These are phyloP conservation scores for Dothistroma septosporum DNA, from an alignment of 2,329 filamentous ascomycete genomes.

Conservation along the genomic window DNA sequence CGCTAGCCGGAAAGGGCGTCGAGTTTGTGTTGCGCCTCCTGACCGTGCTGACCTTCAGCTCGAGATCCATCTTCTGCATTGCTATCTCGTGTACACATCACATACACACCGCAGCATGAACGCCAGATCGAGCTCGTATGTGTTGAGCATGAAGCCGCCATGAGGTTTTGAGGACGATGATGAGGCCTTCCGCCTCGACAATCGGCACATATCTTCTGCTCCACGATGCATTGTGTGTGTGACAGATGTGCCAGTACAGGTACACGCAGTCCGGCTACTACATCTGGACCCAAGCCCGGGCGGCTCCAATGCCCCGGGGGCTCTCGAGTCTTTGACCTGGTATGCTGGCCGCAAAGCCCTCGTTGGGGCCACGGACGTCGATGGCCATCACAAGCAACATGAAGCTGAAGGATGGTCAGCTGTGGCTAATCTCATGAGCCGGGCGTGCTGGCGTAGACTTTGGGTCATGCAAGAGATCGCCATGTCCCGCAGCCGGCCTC, in stretches of 20 bases:
- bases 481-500: background rate
- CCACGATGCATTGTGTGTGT: background rate
- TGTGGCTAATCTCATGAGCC: background rate
- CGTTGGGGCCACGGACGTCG: background rate
- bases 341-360: constrained; percentile 1
- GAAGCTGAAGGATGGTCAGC: background rate
- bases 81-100: background rate
- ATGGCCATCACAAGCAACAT: background rate
- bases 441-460: background rate
- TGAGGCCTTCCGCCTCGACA: background rate
- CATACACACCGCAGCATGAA: background rate
- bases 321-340: background rate
- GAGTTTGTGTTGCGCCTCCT: no score
- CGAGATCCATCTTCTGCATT: background rate
- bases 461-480: constrained; percentile 1
- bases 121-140: background rate
- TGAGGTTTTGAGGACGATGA: background rate
- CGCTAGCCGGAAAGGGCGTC: no score
- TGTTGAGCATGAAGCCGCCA: background rate
- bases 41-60: background rate
- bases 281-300: background rate
- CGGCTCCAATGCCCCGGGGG: background rate
- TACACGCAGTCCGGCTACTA: background rate
- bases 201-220: background rate
- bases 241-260: background rate